Base-by-base conservation (phyloP, 495 filamentous ascomycete species). In the Aspergillus saccharolyticus region DNA sequence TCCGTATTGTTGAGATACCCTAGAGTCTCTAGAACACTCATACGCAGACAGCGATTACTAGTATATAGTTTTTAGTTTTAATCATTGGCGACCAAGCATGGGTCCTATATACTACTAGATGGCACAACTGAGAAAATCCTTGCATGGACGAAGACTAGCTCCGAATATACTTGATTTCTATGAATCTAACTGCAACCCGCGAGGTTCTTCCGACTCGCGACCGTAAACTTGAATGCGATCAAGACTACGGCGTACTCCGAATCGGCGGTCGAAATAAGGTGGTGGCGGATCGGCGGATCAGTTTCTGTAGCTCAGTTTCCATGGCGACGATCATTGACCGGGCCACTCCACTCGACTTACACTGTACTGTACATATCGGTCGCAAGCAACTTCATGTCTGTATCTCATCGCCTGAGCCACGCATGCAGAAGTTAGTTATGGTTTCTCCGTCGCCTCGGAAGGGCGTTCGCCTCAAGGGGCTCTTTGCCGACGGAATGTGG, bases 401-500 rank as follows among this genome's bases (percentile, higher is more conserved):
- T 9, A 28, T 28, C 25, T 28, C 3, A 3, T 28, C 25, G 9
- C 25, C 25, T 28, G 9, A 28, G n/a, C n/a, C 16, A 22, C n/a
- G n/a, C 14, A 42, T 53, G 4, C 20, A n/a, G n/a, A n/a, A n/a
- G n/a, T n/a, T 18, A 54, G 8, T 12, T 25, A 53, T 53, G 25
- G 7, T 4, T 10, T 33, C 25, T 10, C 14, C 44, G 22, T 69
- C 69, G 2, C 73, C 71, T 43, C 63, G 65, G n/a, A 68, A 56
- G 22, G 59, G 51, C 15, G 66, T 70, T 2, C 74, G 75, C 1
- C 57, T 80, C 54, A 78, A 79, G 20, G 85, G 85, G 8, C 68
- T 80, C 16, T 84, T 85, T 64, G 66, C 70, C 45, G 75, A 84
- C 60, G 79, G 77, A 0, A 64, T 75, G 43, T 86, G 83, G 83